phyloP scores from a whole-genome alignment of 1,139 yeast species.

The Blastobotrys apis region DNA sequence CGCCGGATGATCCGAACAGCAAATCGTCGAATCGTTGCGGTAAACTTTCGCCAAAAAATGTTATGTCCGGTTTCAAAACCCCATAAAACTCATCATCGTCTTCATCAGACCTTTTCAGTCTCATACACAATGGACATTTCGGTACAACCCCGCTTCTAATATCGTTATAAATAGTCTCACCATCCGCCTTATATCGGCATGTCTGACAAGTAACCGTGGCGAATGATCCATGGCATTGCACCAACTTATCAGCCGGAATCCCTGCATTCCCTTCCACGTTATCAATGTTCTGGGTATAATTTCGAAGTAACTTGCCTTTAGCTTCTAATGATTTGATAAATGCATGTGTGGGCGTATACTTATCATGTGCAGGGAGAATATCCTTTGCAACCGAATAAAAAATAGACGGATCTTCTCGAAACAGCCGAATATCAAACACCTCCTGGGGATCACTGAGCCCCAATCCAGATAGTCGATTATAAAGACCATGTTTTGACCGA shows the following conservation, averaged over 20 bases:
- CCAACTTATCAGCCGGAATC: constrained; percentile 59
- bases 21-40: constrained; percentile 69
- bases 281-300: constrained; percentile 94
- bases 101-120: constrained; percentile 16
- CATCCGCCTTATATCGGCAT: constrained; percentile 65
- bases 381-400: constrained; percentile 86
- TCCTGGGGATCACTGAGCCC: constrained; percentile 92
- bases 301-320: constrained; percentile 73
- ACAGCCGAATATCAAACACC: constrained; percentile 75
- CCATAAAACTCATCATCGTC: constrained; percentile 45
- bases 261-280: constrained; percentile 87
- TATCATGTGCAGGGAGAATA: constrained; percentile 65
- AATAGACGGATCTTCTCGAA: constrained; percentile 72
- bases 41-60: constrained; percentile 87
- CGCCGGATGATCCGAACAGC: constrained; percentile 28
- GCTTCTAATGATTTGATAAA: constrained; percentile 74
- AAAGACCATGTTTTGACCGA: constrained; percentile 84
- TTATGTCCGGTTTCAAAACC: constrained; percentile 92
- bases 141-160: constrained; percentile 63
- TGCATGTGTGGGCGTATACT: constrained; percentile 77
- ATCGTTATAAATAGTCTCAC: constrained; percentile 59
- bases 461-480: constrained; percentile 61
- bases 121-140: constrained; percentile 62
- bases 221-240: constrained; percentile 96
- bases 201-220: constrained; percentile 86